A percentile compares a stretch with the other conserved stretches of the same genome.
Evolutionary conservation across 2,329 filamentous ascomycete species (phyloP).

Genomic region (Tolypocladium amazonense): DNA sequence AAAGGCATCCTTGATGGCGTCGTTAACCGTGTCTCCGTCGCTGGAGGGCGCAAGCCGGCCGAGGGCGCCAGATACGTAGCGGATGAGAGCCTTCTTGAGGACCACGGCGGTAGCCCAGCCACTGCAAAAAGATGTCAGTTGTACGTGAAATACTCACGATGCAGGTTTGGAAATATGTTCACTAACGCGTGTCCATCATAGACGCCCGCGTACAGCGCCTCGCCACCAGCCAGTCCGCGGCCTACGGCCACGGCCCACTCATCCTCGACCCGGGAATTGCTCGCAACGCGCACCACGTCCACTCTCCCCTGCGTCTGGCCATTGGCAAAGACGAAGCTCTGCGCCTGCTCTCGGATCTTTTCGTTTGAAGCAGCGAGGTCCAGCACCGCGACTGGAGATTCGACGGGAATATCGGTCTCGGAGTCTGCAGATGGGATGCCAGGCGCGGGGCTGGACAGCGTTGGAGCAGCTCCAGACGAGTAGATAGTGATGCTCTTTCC

Average conservation of each 20-base stretch:
- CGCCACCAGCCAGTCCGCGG: constrained; percentile 15
- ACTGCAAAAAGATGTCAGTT: constrained; percentile 7
- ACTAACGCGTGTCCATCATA: constrained; percentile 40
- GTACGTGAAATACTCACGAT: not conserved
- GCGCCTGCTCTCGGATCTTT: constrained; percentile 18
- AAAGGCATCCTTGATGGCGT: constrained; percentile 48
- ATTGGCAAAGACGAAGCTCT: constrained; percentile 18
- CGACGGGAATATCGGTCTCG: constrained; percentile 10
- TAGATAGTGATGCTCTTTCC: not conserved
- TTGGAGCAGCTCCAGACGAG: not conserved
- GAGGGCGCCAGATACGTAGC: constrained; percentile 27
- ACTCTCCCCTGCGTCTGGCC: constrained; percentile 16
- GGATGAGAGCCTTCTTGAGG: constrained; percentile 29
- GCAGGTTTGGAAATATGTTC: not conserved
- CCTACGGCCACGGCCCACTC: constrained; percentile 21
- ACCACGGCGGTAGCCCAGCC: constrained; percentile 30
- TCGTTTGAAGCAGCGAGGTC: constrained; percentile 16
- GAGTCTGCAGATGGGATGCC: constrained; percentile 1
- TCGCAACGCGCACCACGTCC: constrained; percentile 21
- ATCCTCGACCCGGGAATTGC: constrained; percentile 25
- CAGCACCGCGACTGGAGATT: constrained; percentile 16
- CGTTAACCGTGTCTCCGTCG: constrained; percentile 36
- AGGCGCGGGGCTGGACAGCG: not conserved
- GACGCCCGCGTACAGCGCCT: constrained; percentile 25
- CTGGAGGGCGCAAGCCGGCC: constrained; percentile 14